Evolutionary conservation across 805 yeast species (phyloP), one percentile per base, ranked within the genome.

Genomic region (Kazachstania kunashirensis): DNA sequence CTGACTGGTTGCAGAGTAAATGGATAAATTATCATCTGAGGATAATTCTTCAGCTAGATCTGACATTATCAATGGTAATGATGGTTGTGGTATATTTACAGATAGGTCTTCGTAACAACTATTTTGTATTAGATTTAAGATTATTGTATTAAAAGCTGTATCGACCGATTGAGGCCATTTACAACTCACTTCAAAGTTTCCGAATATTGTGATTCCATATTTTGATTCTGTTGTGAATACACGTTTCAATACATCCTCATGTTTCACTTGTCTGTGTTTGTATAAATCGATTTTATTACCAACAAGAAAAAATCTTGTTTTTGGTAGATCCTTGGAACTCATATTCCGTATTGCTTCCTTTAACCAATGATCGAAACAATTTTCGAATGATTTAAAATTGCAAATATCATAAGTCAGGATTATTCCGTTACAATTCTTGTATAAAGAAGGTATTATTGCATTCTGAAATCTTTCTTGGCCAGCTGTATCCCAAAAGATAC

Each of bases 401-500:
- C 66, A 59, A 8, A 68, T 63, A 45, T 69, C 74, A 49, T 67
- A 69, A 1, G 65, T 61, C 17, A 69, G 40, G 11, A 69, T 45
- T 9, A 69, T 57, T 4, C 72, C 73, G 36, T 68, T 63, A 6
- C 72, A 63, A n/a, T 66, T 67, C 47, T 66, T 63, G 46, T 67
- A 68, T 19, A 68, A 38, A 3, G 67, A 57, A 6, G 72, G 70
- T 27, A 66, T 63, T 50, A 58, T 52, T 5, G 67, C 66, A 31
- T 68, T 67, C 41, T 69, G 55, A 40, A 65, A 69, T 34, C 72
- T 53, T 45, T 68, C 73, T 49, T 68, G 73, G 3, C 74, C 74
- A 3, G 74, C 74, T 11, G 73, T 68, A 44, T 68, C 73, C 73
- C 73, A 69, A 36, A 68, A 46, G 7, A 63, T 63, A 11, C 68